Percentiles rank a stretch among this genome's conserved stretches.
phyloP scores from a whole-genome alignment of 1,139 yeast species.

The Suhomyces coccinellae region DNA sequence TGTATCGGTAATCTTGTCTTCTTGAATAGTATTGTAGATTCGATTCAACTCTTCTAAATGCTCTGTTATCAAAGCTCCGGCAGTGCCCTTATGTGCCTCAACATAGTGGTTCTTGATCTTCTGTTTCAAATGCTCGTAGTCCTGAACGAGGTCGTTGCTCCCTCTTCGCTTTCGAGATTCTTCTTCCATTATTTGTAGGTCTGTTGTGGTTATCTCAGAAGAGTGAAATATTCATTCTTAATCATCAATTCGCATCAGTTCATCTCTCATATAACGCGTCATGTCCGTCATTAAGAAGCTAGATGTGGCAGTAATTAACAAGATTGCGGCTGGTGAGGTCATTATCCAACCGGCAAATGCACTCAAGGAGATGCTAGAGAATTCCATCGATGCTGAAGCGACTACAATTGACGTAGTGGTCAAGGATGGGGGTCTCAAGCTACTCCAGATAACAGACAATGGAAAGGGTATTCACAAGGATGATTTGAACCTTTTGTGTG shows the following conservation, averaged over 20 bases:
- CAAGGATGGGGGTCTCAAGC: slow-evolving; percentile 55
- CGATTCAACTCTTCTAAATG: slow-evolving; percentile 31
- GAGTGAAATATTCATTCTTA: background rate
- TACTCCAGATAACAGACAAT: slow-evolving; percentile 54
- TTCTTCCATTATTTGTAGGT: background rate
- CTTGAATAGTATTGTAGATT: slow-evolving; percentile 31
- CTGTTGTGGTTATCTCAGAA: background rate
- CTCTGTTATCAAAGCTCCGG: slow-evolving; percentile 27
- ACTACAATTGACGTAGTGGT: slow-evolving; percentile 51
- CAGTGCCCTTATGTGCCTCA: slow-evolving; percentile 39
- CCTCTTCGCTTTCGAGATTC: slow-evolving; percentile 11
- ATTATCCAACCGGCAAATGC: slow-evolving; percentile 89
- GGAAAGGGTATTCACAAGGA: slow-evolving; percentile 50
- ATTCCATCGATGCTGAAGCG: slow-evolving; percentile 53
- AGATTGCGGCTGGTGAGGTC: slow-evolving; percentile 97
- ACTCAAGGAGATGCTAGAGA: slow-evolving; percentile 55
- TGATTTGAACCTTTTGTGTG: slow-evolving; percentile 52
- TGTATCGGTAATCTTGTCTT: slow-evolving; percentile 28
- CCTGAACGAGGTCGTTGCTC: slow-evolving; percentile 23
- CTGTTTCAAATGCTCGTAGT: slow-evolving; percentile 28
- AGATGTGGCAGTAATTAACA: slow-evolving; percentile 71
- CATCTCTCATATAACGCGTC: background rate
- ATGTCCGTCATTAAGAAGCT: slow-evolving; percentile 40
- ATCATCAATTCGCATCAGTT: background rate
- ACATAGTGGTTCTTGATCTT: slow-evolving; percentile 23